Evolutionary conservation across 2,329 filamentous ascomycete genomes (phyloP).

Genomic region (Monosporascus ibericus): DNA sequence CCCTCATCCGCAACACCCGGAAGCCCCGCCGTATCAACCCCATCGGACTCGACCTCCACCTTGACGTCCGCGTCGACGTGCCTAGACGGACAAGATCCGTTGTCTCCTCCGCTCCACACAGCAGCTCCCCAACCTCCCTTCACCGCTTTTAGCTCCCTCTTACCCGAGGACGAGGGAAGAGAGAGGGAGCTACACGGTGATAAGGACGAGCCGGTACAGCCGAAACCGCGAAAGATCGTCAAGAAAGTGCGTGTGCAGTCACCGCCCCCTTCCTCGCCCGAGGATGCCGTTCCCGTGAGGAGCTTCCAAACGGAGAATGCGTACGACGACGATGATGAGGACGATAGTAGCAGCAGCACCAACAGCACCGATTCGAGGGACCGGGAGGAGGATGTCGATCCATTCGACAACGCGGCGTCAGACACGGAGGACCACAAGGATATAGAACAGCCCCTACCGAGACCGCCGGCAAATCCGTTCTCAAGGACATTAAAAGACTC

Average conservation of each 20-base stretch:
- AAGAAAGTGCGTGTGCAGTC: conserved; percentile 65
- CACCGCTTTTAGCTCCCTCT: conserved; percentile 25
- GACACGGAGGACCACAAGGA: conserved; percentile 8
- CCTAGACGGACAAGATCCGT: too few relatives aligned
- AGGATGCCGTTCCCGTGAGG: conserved; percentile 35
- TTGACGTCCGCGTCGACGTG: conserved; percentile 1
- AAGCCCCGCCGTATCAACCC: conserved; percentile 6
- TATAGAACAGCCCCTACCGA: conserved; percentile 13
- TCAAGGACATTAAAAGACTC: conserved; percentile 48
- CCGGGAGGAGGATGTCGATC: conserved; percentile 17
- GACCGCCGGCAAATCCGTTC: conserved; percentile 47
- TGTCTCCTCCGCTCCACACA: background rate
- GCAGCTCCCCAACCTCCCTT: conserved; percentile 17
- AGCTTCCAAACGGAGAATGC: conserved; percentile 12
- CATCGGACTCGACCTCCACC: conserved; percentile 10
- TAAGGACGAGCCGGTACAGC: conserved; percentile 25
- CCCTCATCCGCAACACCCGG: conserved; percentile 10
- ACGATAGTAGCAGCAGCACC: conserved; percentile 16
- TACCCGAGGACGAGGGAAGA: conserved; percentile 26
- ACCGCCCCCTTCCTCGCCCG: conserved; percentile 54
- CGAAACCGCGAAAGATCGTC: conserved; percentile 42
- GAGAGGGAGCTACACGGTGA: conserved; percentile 6
- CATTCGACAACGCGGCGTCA: conserved; percentile 15
- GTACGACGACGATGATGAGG: conserved; percentile 17
- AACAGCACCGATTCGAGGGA: conserved; percentile 22